Percentiles rank a stretch among this genome's conserved stretches.
phyloP scores from a whole-genome alignment of 2,329 filamentous ascomycete genomes.

The Stemphylium beticola region DNA sequence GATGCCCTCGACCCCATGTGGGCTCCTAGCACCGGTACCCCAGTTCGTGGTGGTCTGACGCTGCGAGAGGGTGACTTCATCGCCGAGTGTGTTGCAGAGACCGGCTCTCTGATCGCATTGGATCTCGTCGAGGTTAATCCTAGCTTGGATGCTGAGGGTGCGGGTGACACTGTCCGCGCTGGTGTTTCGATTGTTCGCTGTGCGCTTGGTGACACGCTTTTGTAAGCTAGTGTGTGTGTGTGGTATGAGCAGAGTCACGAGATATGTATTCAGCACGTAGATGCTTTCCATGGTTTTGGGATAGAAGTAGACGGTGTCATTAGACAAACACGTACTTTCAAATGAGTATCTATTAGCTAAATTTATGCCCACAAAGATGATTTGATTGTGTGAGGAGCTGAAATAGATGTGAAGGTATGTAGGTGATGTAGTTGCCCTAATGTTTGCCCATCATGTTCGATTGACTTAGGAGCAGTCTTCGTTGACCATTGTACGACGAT shows the following conservation, averaged over 20 bases:
- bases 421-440: too few species aligned
- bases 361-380: neutral
- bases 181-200: conserved; percentile 92
- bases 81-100: conserved; percentile 69
- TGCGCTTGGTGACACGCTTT: conserved; percentile 86
- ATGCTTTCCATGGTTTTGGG: neutral
- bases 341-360: neutral
- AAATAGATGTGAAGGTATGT: too few species aligned
- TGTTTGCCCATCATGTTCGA: too few species aligned
- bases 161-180: conserved; percentile 84
- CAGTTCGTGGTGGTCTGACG: conserved; percentile 90
- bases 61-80: conserved; percentile 97
- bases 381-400: neutral
- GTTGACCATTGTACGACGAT: too few species aligned
- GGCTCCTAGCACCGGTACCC: conserved; percentile 94
- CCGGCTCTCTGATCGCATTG: conserved; percentile 63
- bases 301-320: neutral
- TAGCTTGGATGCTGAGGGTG: conserved; percentile 62
- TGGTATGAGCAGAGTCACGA: neutral
- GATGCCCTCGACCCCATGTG: conserved; percentile 95
- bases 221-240: conserved; percentile 56
- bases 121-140: conserved; percentile 64
- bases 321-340: neutral
- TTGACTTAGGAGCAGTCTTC: too few species aligned
- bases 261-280: neutral